Evolutionary conservation across 192 early-diverging fungal species (phyloP).

Genomic region (Umbelopsis isabellina): DNA sequence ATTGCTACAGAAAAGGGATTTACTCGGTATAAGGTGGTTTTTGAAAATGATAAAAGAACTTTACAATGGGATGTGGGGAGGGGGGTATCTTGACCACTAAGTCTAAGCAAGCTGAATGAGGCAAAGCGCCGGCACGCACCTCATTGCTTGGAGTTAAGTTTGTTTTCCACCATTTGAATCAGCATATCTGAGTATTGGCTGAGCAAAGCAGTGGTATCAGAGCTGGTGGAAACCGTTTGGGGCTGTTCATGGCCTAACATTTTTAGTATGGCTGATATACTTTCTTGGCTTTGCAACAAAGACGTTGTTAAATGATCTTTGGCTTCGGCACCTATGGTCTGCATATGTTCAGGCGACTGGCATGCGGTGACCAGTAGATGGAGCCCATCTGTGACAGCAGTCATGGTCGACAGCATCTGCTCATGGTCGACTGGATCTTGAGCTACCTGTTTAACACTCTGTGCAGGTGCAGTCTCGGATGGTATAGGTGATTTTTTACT

Average conservation of each 20-base stretch:
- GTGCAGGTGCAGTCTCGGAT: not conserved
- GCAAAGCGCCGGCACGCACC: no score
- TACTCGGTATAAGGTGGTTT: no score
- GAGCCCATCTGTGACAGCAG: not conserved
- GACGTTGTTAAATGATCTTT: no score
- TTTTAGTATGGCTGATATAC: no score
- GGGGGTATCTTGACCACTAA: no score
- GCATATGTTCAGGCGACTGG: not conserved
- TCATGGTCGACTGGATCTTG: not conserved
- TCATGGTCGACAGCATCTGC: not conserved
- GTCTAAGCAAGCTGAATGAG: no score
- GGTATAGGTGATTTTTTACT: not conserved
- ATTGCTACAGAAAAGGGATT: no score
- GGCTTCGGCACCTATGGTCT: not conserved
- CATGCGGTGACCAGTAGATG: not conserved
- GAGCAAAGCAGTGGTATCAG: conserved; percentile 15
- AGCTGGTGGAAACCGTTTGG: not conserved
- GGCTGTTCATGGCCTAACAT: no score
- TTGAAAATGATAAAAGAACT: no score
- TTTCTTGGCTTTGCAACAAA: no score
- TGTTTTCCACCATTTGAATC: conserved; percentile 27
- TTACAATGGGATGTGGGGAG: no score
- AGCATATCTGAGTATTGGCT: conserved; percentile 25
- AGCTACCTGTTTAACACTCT: not conserved
- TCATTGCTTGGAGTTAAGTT: not conserved